phyloP scores from a whole-genome alignment of 148 eudicot species.

The Rhododendron simsii region DNA sequence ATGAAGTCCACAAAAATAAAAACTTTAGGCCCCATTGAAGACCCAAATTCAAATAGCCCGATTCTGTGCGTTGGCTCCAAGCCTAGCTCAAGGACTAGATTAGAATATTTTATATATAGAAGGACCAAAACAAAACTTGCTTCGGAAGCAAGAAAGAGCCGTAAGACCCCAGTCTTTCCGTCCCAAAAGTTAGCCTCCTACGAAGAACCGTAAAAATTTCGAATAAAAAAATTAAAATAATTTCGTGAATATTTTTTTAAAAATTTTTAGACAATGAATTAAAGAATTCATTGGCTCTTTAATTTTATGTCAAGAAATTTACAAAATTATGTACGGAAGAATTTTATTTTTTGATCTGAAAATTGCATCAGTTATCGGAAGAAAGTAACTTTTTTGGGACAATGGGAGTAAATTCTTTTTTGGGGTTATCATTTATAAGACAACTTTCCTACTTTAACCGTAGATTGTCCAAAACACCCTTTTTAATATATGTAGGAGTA shows the following conservation, averaged over 20 bases:
- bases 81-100: neutral
- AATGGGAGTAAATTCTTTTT: too few species aligned
- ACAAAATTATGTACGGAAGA: too few species aligned
- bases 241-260: too few species aligned
- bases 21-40: neutral
- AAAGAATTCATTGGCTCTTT: too few species aligned
- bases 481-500: neutral
- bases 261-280: too few species aligned
- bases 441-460: neutral
- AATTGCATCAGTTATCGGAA: too few species aligned
- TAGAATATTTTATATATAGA: neutral
- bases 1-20: neutral
- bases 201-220: too few species aligned
- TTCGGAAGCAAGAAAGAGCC: neutral
- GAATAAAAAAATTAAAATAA: too few species aligned
- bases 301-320: neutral
- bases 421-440: neutral
- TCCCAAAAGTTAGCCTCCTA: neutral
- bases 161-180: neutral
- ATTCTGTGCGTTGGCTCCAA: neutral
- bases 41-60: neutral
- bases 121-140: neutral
- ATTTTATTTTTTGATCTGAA: too few species aligned
- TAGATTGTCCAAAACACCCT: neutral
- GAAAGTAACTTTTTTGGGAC: too few species aligned